These are phyloP conservation scores for Globisporangium megalacanthum DNA, from an alignment of 352 stramenopile species.

Conservation along the genomic window DNA sequence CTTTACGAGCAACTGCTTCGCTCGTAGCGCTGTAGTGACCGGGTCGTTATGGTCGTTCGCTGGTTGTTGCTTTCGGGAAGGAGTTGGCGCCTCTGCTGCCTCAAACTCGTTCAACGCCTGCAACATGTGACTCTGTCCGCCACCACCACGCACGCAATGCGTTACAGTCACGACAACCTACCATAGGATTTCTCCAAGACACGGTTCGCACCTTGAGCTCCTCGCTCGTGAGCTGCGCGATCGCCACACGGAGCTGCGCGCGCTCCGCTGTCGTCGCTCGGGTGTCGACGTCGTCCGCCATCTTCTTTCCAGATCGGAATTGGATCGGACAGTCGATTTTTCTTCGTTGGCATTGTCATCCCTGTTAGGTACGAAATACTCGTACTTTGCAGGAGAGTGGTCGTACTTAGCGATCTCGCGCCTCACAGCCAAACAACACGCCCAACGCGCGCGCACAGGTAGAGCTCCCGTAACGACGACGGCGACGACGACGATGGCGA, in stretches of 20 bases:
- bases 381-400: too few relatives aligned
- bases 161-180: too few relatives aligned
- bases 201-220: slow-evolving; percentile 28
- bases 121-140: slow-evolving; percentile 61
- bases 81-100: not conserved
- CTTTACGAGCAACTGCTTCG: slow-evolving; percentile 40
- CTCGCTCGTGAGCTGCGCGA: slow-evolving; percentile 22
- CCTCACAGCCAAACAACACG: too few relatives aligned
- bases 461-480: too few relatives aligned
- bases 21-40: slow-evolving; percentile 33
- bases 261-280: slow-evolving; percentile 20
- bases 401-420: too few relatives aligned
- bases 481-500: slow-evolving; percentile 14
- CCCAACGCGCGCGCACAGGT: too few relatives aligned
- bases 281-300: not conserved
- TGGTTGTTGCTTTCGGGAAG: slow-evolving; percentile 1
- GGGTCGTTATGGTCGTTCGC: slow-evolving; percentile 35
- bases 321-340: too few relatives aligned
- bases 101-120: slow-evolving; percentile 48
- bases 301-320: not conserved
- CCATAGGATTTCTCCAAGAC: not conserved
- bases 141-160: too few relatives aligned
- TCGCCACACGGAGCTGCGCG: slow-evolving; percentile 28
- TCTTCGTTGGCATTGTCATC: too few relatives aligned
- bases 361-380: too few relatives aligned